Base-by-base conservation (phyloP, 345 rosid species). In the Isatis tinctoria region DNA sequence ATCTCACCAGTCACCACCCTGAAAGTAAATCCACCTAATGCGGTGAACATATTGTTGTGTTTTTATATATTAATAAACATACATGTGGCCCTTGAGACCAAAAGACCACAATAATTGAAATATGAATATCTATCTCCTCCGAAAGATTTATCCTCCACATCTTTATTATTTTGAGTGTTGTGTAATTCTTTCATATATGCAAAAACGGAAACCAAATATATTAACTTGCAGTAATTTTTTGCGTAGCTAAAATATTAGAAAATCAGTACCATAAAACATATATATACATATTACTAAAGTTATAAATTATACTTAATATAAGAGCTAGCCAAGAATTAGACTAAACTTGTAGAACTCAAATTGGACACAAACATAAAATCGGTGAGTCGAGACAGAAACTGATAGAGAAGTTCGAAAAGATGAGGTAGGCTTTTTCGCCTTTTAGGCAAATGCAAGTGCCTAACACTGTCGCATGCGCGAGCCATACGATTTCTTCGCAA, bases 401-500 rank as follows among this genome's bases (percentile, higher is more conserved):
- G 75, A 70, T 13, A 33, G 71, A 63, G 44, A 54, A 69, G 16
- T 45, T 44, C 20, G 75, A 70, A 70, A 69, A 27, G 66, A 70
- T 70, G 70, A 76, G 65, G 75, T 63, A 63, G 52, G 66, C 70
- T 24, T 60, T 49, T 20, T 74, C 56, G 35, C 73, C 62, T 74
- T 75, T 75, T 40, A 61, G 58, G 65, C 64, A 61, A 43, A 41
- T 44, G 70, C 70, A 63, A 69, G 52, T 76, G 79, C 66, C 71
- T 70, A 63, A 70, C 75, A 76, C 65, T 69, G 65, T 76, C 74
- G 74, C 59, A 62, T 69, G 74, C 74, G 48, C 27, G 16, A 75
- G 10, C 10, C 72, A 12, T 24, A 4, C 27, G 5, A 73, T 74
- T 28, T 74, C 61, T 26, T 49, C 41, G 14, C 60, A 17, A 16